Evolutionary conservation across 2,329 filamentous ascomycete genomes (phyloP), one percentile per base, ranked within the genome.

Genomic region (Coniella lustricola): DNA sequence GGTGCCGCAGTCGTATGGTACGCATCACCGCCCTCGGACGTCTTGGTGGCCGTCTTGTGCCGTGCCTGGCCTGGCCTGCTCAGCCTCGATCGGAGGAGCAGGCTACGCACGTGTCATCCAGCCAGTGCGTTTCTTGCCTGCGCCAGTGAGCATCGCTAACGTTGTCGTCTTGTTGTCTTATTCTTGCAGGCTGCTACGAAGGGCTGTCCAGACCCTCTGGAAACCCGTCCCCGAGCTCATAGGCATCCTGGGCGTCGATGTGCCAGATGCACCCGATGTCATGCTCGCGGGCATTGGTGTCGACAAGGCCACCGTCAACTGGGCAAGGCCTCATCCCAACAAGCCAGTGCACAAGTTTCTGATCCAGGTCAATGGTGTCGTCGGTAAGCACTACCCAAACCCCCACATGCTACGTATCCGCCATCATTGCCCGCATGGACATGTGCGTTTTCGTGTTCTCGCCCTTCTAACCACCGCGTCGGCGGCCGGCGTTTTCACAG

Each of bases 201-300:
- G 93, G 62, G 87, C 89, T 53, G 89, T 86, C 71, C 87, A 90
- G 63, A 93, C 94, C 33, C 76, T 96, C 46, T 85, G 87, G 68
- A 95, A 91, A 59, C 90, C 91, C 20, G 89, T 95, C 49, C 87
- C 91, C 49, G 84, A 95, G 55, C 80, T 98, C 41, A 90, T 97
- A 59, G 84, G 84, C 58, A 87, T 96, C 43, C 81, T 98, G 41
- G 90, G 91, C 51, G 84, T 97, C 63, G 93, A 98, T 62, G 91
- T 98, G 44, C 93, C 93, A 53, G 84, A 90, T 54, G 77, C 88
- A 20, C 93, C 93, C 45, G 83, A 90, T 62, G 86, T 97, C 35
- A 95, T 90, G 45, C 80, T 98, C 31, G 89, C 91, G 48, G 89
- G 87, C 54, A 93, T 98, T 59, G 87, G 85, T 57, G 77, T 87